A percentile compares a stretch with the other conserved stretches of the same genome.
These are phyloP conservation scores for Inonotus obliquus DNA, from an alignment of 1,284 basidiomycete species.

Conservation along the genomic window DNA sequence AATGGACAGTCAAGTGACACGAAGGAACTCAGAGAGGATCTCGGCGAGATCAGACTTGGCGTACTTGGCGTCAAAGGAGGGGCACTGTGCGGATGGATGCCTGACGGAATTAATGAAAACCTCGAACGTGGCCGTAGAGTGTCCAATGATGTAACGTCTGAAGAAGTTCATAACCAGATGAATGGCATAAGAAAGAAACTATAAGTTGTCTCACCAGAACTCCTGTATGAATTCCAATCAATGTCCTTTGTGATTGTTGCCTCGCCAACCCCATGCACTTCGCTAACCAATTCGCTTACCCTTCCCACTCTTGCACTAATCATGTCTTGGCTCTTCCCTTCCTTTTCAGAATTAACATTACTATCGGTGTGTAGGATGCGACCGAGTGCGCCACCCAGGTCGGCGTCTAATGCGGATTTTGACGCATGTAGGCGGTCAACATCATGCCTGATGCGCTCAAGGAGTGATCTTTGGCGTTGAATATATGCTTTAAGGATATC, in stretches of 20 bases:
- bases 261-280: constrained; percentile 3
- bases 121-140: not conserved
- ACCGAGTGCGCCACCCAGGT: constrained; percentile 13
- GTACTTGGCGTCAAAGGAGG: constrained; percentile 8
- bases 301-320: not conserved
- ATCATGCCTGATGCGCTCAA: constrained; percentile 20
- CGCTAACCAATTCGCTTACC: constrained; percentile 13
- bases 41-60: not conserved
- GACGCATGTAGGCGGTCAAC: constrained; percentile 16
- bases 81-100: not conserved
- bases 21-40: constrained; percentile 1
- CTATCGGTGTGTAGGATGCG: constrained; percentile 15
- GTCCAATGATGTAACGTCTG: constrained; percentile 5
- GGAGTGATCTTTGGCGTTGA: constrained; percentile 19
- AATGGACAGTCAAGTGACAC: constrained; percentile 2
- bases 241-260: constrained; percentile 15
- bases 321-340: not conserved
- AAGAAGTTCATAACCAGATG: not conserved
- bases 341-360: not conserved
- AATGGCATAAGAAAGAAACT: not conserved
- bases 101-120: not conserved
- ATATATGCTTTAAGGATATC: constrained; percentile 21
- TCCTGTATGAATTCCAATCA: constrained; percentile 21
- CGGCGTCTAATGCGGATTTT: constrained; percentile 12
- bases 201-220: constrained; percentile 9